A percentile compares a stretch with the other conserved stretches of the same genome.
Conservation (phyloP, 192 early-diverging fungal species). For the Rhizophagus sp. region DNA sequence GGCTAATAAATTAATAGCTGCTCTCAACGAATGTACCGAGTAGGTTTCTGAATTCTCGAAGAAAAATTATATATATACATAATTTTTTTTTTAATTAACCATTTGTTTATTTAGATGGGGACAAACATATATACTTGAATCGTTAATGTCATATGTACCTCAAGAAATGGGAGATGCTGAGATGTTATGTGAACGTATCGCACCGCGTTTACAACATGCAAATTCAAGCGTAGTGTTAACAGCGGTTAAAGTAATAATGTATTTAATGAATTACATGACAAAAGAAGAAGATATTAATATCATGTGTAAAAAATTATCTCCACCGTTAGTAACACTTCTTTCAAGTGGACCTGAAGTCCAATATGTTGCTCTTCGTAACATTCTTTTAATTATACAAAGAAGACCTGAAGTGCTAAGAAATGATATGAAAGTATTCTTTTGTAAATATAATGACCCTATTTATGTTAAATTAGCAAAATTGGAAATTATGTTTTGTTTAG, state of each 20-base stretch:
- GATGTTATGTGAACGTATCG: slow-evolving; percentile 85
- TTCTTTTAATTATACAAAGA: slow-evolving; percentile 89
- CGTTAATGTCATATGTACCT: slow-evolving; percentile 88
- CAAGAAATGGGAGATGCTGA: slow-evolving; percentile 89
- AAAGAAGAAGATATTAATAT: slow-evolving; percentile 73
- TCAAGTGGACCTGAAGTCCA: slow-evolving; percentile 92
- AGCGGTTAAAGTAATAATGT: slow-evolving; percentile 86
- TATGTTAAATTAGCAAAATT: slow-evolving; percentile 98
- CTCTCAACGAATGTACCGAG: slow-evolving; percentile 96
- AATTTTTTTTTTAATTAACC: not conserved
- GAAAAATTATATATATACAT: not conserved
- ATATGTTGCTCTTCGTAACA: slow-evolving; percentile 96
- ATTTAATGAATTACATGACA: slow-evolving; percentile 92
- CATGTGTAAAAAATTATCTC: slow-evolving; percentile 83
- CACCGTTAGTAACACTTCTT: slow-evolving; percentile 94
- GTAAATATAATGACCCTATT: slow-evolving; percentile 99
- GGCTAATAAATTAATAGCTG: slow-evolving; percentile 90
- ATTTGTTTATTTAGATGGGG: slow-evolving; percentile 71
- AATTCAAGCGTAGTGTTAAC: slow-evolving; percentile 90
- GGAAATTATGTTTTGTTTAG: slow-evolving; percentile 90
- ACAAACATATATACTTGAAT: slow-evolving; percentile 92
- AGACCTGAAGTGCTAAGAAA: slow-evolving; percentile 87
- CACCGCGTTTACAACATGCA: slow-evolving; percentile 90
- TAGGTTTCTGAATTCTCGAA: slow-evolving; percentile 34
- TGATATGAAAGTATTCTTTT: slow-evolving; percentile 98